A percentile compares a stretch with the other conserved stretches of the same genome.
phyloP scores from a whole-genome alignment of 768 basidiomycete genomes.

The Pulveroboletus sp. region DNA sequence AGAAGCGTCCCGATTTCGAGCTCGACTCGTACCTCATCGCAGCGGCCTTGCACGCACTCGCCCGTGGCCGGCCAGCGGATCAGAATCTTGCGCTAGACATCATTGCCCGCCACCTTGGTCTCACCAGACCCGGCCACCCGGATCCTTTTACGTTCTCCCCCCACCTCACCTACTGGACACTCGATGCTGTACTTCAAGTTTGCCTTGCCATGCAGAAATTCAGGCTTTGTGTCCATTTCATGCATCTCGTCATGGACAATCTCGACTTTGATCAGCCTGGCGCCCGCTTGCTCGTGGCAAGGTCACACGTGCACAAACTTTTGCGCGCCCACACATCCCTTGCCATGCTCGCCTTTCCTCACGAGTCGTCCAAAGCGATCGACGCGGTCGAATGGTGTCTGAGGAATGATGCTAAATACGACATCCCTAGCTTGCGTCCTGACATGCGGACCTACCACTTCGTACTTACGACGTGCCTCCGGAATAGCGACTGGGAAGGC shows the following conservation, averaged over 20 bases:
- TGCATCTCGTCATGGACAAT: conserved; percentile 53
- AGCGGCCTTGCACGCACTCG: conserved; percentile 52
- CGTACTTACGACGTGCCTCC: conserved; percentile 64
- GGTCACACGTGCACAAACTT: conserved; percentile 59
- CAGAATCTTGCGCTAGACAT: conserved; percentile 67
- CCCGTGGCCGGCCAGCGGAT: conserved; percentile 55
- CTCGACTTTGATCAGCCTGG: conserved; percentile 16
- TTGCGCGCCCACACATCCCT: conserved; percentile 47
- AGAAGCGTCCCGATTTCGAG: conserved; percentile 42
- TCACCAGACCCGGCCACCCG: conserved; percentile 46
- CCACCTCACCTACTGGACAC: conserved; percentile 43
- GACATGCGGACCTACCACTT: conserved; percentile 50
- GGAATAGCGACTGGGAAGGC: conserved; percentile 58
- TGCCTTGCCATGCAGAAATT: conserved; percentile 51
- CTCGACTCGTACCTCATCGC: conserved; percentile 56
- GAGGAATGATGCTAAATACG: conserved; percentile 47
- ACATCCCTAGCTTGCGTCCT: conserved; percentile 39
- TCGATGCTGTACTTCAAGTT: conserved; percentile 53
- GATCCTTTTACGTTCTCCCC: conserved; percentile 36
- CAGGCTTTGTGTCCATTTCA: conserved; percentile 52
- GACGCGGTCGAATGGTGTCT: conserved; percentile 70
- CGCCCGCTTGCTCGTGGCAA: conserved; percentile 44
- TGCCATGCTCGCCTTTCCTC: conserved; percentile 37
- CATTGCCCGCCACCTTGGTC: conserved; percentile 59
- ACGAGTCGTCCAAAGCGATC: conserved; percentile 48